Evolutionary conservation across 768 basidiomycete species (phyloP).

Genomic region (Mycena venus): DNA sequence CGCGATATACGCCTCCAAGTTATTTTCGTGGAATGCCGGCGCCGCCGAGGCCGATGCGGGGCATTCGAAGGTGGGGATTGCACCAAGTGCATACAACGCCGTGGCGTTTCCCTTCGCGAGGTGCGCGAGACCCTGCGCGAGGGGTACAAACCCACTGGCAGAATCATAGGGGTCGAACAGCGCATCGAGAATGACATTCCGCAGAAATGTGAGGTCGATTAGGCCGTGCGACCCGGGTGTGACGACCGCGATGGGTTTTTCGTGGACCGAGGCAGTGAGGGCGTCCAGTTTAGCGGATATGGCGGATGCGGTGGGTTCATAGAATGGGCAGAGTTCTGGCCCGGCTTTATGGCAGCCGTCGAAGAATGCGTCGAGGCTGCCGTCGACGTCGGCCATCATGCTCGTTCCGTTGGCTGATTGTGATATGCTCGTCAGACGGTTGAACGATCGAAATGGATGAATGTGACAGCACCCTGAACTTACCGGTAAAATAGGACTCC

Average conservation of each 20-base stretch:
- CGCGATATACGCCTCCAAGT: slow-evolving; percentile 11
- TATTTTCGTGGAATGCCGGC: not conserved
- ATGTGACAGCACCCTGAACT: too few species aligned
- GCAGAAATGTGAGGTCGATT: slow-evolving; percentile 36
- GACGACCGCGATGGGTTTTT: slow-evolving; percentile 36
- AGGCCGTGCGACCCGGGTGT: slow-evolving; percentile 32
- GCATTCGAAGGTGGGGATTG: not conserved
- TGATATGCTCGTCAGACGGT: not conserved
- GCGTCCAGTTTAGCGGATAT: slow-evolving; percentile 32
- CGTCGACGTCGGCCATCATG: slow-evolving; percentile 36
- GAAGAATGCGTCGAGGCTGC: slow-evolving; percentile 37
- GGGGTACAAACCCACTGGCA: not conserved
- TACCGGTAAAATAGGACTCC: not conserved
- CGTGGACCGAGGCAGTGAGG: slow-evolving; percentile 28
- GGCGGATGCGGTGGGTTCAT: slow-evolving; percentile 28
- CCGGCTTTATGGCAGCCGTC: slow-evolving; percentile 35
- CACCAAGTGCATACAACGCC: not conserved
- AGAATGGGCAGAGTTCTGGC: slow-evolving; percentile 37
- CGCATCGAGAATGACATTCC: slow-evolving; percentile 29
- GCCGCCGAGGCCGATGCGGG: not conserved
- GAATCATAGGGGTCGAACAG: slow-evolving; percentile 38
- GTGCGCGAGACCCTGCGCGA: slow-evolving; percentile 37
- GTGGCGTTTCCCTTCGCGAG: slow-evolving; percentile 14
- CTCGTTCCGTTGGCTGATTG: slow-evolving; percentile 30
- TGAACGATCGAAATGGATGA: not conserved